A percentile compares a stretch with the other conserved stretches of the same genome.
These are phyloP conservation scores for Spiraea crenata DNA, from an alignment of 331 rosid species.

Conservation along the genomic window DNA sequence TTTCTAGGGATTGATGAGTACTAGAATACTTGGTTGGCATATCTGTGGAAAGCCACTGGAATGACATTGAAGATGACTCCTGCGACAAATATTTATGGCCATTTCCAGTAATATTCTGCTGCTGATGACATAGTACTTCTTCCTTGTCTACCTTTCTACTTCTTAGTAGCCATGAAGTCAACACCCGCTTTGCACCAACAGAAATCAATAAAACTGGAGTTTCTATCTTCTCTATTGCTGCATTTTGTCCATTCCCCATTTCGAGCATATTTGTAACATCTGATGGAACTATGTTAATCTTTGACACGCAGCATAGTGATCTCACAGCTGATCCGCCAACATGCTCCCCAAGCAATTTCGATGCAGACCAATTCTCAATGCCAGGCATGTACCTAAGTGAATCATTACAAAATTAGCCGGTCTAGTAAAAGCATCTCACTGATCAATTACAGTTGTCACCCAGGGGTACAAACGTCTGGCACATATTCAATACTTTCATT, in stretches of 20 bases:
- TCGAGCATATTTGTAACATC: constrained; percentile 21
- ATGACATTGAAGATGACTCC: constrained; percentile 59
- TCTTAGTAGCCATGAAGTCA: constrained; percentile 88
- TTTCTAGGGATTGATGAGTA: constrained; percentile 36
- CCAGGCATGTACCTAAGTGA: constrained; percentile 69
- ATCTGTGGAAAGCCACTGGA: constrained; percentile 98
- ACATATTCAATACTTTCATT: neutral
- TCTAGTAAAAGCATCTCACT: neutral
- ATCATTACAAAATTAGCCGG: constrained; percentile 21
- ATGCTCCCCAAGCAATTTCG: constrained; percentile 95
- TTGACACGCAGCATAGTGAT: constrained; percentile 74
- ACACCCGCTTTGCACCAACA: constrained; percentile 94
- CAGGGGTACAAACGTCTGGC: neutral
- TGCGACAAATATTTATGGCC: constrained; percentile 29
- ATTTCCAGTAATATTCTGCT: constrained; percentile 34
- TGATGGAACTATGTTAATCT: constrained; percentile 51
- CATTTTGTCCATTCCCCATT: constrained; percentile 26
- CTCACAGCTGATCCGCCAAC: constrained; percentile 98
- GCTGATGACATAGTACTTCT: constrained; percentile 35
- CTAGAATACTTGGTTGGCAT: constrained; percentile 73
- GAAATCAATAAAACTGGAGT: constrained; percentile 69
- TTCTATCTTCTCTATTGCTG: constrained; percentile 39
- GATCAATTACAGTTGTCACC: neutral
- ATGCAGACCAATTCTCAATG: constrained; percentile 64
- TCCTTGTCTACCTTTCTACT: constrained; percentile 37